phyloP scores from a whole-genome alignment of 192 early-diverging fungal genomes.

The Thamnidium elegans region DNA sequence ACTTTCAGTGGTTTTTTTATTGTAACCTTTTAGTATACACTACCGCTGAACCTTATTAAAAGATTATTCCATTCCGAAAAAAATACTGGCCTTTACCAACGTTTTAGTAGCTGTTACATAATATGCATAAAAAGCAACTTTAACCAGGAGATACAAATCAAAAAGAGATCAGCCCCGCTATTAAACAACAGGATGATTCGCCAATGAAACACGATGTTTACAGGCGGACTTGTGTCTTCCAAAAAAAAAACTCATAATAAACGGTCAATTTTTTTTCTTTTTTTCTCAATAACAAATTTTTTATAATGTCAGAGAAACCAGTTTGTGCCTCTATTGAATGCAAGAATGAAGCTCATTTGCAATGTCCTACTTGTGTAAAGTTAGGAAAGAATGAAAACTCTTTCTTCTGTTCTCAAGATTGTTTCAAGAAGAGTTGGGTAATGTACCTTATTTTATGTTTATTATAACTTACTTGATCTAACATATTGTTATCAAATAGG shows the following conservation, averaged over 20 bases:
- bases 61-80: too few species aligned
- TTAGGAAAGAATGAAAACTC: slow-evolving; percentile 49
- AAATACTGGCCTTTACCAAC: too few species aligned
- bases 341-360: slow-evolving; percentile 61
- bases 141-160: too few species aligned
- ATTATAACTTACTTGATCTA: not conserved
- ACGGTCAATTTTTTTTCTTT: not conserved
- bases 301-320: not conserved
- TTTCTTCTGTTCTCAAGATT: slow-evolving; percentile 74
- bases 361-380: slow-evolving; percentile 78
- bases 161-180: too few species aligned
- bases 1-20: too few species aligned
- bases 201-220: too few species aligned
- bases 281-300: not conserved
- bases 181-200: too few species aligned
- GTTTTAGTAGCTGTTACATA: too few species aligned
- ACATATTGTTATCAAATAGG: not conserved
- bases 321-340: slow-evolving; percentile 54
- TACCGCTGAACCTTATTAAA: too few species aligned
- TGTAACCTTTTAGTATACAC: too few species aligned
- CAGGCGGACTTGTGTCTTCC: not conserved
- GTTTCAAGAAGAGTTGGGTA: slow-evolving; percentile 71
- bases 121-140: too few species aligned
- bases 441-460: not conserved
- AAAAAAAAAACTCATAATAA: not conserved